Base-by-base conservation (phyloP, 306 rosid species). In the Rosa chinensis region DNA sequence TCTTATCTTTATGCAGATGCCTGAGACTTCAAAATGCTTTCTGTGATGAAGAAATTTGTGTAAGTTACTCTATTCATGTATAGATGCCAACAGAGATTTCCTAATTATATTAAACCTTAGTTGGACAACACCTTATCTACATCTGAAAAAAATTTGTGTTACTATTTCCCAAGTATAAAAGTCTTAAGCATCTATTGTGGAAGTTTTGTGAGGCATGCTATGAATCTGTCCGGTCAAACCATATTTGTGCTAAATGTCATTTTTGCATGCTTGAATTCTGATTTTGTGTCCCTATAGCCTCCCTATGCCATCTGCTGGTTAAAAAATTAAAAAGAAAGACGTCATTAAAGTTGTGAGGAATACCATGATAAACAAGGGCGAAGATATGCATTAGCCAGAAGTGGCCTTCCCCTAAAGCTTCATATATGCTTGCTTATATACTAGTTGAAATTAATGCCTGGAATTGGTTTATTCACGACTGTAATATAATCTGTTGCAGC, bases 1-100 rank as follows among this genome's bases (percentile, higher is more conserved):
- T 49, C 64, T 73, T 90, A 73, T 80, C 73, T 75, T 81, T 83
- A 45, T 88, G 83, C 92, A 94, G 97, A 81, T 74, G 84, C 80
- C 79, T 94, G 83, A 89, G 84, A 44, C 93, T 94, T 82, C 97
- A 89, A 77, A 88, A 87, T 80, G 79, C 89, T 80, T 77, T 94
- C 53, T 91, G 91, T 70, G 77, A 87, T 2, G 77, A 76, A 73
- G 97, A 94, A 88, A 87, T 81, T 70, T 84, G 85, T 78, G 99
- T 94, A 89, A 85, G 99, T 87, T 76, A 32, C 44, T 74, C 52
- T 32, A 5, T 49, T 73, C 63, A 45, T 4, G 32, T 18, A 55
- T 35, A 28, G 20, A 48, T 67, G 49, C 28, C 14, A 39, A 35
- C 47, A 14, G 40, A 43, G 52, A 63, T 13, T 25, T 23, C 35